Evolutionary conservation across 2,329 filamentous ascomycete genomes (phyloP), one percentile per base, ranked within the genome.

Genomic region (Bipolaris bicolor): DNA sequence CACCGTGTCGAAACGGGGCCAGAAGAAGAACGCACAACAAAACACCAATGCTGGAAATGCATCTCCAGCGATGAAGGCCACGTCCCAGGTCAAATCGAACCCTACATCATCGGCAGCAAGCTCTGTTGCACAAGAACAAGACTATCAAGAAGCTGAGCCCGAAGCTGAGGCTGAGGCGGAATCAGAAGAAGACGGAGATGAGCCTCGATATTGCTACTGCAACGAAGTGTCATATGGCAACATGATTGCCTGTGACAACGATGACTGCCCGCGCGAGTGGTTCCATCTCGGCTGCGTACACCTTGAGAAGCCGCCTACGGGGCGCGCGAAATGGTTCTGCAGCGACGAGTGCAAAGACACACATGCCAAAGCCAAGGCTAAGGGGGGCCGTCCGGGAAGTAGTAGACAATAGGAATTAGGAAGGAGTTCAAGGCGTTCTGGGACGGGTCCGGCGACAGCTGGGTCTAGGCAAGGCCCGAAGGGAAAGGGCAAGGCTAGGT

Each of bases 161-260:
- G 66, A 69, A 57, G 66, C 70, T 22, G 76, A 78, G 22, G 74
- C 66, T 18, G 76, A 72, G 26, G 48, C 43, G 11, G 67, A 68
- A 57, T 66, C 72, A 11, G 76, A 78, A 15, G 78, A 79, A 33
- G 76, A 76, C 48, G 76, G 67, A 22, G 76, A 72, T 31, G 84
- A 86, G 60, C 84, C 84, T 59, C 83, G 85, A 39, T 89, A 88
- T 69, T 89, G 86, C 74, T 87, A 86, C 63, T 89, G 86, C 68
- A 85, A 86, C 48, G 84, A 84, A 61, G 86, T 88, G 36, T 85
- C 82, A 61, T 88, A 87, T 68, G 86, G 86, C 16, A 84, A 87
- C 67, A 89, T 89, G 86, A 84, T 89, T 39, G 86, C 85, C 11
- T 89, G 86, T 67, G 86, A 89, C 71, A 88, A 88, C 69, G 84